Evolutionary conservation across 2,329 filamentous ascomycete species (phyloP).

Genomic region (Apiospora hydei): DNA sequence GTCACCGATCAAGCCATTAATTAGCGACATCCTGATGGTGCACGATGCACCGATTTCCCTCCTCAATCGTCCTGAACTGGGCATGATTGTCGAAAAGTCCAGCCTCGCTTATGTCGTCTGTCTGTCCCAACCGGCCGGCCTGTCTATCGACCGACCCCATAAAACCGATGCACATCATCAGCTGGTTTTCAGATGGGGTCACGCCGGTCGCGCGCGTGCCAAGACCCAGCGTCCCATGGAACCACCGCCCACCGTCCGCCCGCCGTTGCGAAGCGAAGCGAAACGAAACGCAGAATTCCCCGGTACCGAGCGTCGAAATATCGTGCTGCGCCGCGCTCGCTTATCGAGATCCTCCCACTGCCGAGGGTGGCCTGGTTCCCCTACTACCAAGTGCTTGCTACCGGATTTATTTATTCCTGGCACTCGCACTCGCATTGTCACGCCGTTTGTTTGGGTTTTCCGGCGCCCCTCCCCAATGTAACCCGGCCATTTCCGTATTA

Average conservation of each 20-base stretch:
- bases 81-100: background rate
- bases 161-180: too few species aligned
- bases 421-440: background rate
- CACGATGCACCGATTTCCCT: background rate
- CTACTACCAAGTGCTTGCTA: background rate
- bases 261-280: too few species aligned
- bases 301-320: background rate
- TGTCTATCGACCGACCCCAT: too few species aligned
- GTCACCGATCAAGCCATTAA: background rate
- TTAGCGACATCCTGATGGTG: background rate
- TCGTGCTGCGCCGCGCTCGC: constrained; percentile 1
- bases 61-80: background rate
- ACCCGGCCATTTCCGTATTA: too few species aligned
- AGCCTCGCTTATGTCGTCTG: background rate
- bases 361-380: background rate
- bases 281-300: too few species aligned
- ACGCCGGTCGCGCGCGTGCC: too few species aligned
- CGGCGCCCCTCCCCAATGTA: too few species aligned
- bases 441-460: too few species aligned
- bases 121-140: too few species aligned
- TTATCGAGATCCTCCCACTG: constrained; percentile 9
- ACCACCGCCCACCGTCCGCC: too few species aligned
- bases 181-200: too few species aligned
- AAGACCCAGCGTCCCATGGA: too few species aligned
- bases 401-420: background rate